These are phyloP conservation scores for Dothistroma septosporum DNA, from an alignment of 2,329 filamentous ascomycete species.

Conservation along the genomic window DNA sequence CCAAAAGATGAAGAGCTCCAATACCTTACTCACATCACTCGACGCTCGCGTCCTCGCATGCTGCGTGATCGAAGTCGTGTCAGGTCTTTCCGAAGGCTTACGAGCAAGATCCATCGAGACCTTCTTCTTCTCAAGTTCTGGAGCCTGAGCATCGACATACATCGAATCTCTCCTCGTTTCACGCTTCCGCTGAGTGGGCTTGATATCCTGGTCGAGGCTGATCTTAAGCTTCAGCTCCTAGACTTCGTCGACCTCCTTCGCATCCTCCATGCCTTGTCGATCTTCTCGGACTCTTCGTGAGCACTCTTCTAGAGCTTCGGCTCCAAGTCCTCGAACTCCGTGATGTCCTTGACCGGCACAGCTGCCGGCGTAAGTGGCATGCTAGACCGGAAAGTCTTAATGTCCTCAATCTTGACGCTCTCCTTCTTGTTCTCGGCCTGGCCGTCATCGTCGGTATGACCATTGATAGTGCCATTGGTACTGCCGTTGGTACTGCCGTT, in stretches of 20 bases:
- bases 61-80: too few relatives aligned
- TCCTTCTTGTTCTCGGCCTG: slow-evolving; percentile 42
- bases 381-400: slow-evolving; percentile 73
- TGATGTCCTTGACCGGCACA: slow-evolving; percentile 67
- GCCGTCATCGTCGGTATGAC: slow-evolving; percentile 20
- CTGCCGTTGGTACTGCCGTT: not conserved
- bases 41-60: too few relatives aligned
- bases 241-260: not conserved
- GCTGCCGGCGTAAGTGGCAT: slow-evolving; percentile 70
- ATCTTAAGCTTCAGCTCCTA: not conserved
- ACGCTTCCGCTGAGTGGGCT: too few relatives aligned
- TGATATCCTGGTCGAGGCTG: not conserved
- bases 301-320: slow-evolving; percentile 59
- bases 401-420: slow-evolving; percentile 67
- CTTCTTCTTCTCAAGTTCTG: too few relatives aligned
- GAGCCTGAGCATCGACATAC: too few relatives aligned
- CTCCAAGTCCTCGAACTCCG: slow-evolving; percentile 80
- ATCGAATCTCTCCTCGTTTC: too few relatives aligned
- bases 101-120: too few relatives aligned
- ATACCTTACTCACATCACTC: too few relatives aligned
- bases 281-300: not conserved
- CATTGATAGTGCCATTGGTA: not conserved
- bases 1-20: too few relatives aligned
- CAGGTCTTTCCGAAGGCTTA: too few relatives aligned
- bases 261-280: not conserved